Evolutionary conservation across 2,329 filamentous ascomycete species (phyloP), one percentile per base, ranked within the genome.

Genomic region (Anthostomella pinea): DNA sequence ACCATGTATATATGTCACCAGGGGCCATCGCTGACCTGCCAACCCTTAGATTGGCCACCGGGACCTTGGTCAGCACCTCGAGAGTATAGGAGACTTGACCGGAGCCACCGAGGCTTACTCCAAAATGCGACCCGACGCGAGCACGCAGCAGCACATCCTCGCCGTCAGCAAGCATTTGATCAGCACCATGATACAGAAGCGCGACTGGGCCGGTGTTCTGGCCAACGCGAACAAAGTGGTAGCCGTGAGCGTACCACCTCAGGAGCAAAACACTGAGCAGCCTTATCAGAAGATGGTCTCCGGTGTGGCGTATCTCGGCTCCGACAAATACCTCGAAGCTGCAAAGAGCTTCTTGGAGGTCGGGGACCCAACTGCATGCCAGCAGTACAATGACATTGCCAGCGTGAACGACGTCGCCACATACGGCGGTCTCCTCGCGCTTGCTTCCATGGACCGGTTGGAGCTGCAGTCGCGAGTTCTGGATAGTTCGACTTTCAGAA

Each of bases 91-190:
- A 36, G 83, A 90, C 38, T 75, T 91, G 7, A 62, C 67, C 22
- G 75, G 75, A 9, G 87, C 93, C 1, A 76, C 78, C 30, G 90
- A 94, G 48, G 78, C 87, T 2, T 97, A 87, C 59, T 70, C 75
- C 46, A 83, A 85, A 48, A 96, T 97, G 89, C 81, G 93, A 45
- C 87, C 94, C 39, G 91, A 91, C 57, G 88, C 90, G 50, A 93
- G 83, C 38, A 87, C 86, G 0, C 75, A 82, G 3, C 85, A 85
- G 46, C 91, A 98, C 51, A 81, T 96, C 26, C 72, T 86, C 30
- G 87, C 93, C 37, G 87, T 95, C 62, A 79, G 81, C 13, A 81
- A 87, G 57, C 86, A 89, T 43, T 73, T 94, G 19, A 81, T 91
- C 45, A 80, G 80, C 48, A 79, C 93, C 23, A 74, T 81, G 34